Evolutionary conservation across 225 moss, liverwort and hornwort species (phyloP).

Genomic region (Antitrichia curtipendula): DNA sequence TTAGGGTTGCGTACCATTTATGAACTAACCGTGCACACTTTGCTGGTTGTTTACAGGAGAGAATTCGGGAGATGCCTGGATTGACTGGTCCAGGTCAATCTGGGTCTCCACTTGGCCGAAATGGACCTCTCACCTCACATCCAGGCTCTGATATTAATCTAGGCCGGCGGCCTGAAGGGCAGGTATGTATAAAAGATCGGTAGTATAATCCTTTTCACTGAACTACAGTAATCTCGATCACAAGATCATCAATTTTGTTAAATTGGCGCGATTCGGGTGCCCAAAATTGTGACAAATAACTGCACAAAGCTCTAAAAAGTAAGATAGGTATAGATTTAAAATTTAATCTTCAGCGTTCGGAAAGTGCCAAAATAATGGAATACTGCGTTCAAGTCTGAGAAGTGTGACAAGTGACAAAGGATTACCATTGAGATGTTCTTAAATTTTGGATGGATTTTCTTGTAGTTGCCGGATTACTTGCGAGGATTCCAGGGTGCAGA

Average conservation of each 20-base stretch:
- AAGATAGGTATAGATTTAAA: not conserved
- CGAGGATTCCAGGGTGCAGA: conserved; percentile 38
- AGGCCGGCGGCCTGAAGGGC: conserved; percentile 23
- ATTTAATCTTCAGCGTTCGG: not conserved
- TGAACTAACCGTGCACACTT: not conserved
- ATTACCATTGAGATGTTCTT: not conserved
- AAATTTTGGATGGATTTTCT: not conserved
- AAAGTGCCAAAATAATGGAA: not conserved
- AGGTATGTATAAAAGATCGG: conserved; percentile 22
- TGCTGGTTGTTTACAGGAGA: conserved; percentile 40
- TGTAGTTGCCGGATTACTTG: conserved; percentile 50
- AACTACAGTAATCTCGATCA: not conserved
- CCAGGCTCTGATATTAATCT: conserved; percentile 66
- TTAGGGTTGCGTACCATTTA: not conserved
- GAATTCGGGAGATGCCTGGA: conserved; percentile 71
- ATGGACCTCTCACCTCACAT: conserved; percentile 53
- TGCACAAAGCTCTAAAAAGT: not conserved
- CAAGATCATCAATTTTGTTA: not conserved
- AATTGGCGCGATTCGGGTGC: not conserved
- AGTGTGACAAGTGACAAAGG: not conserved
- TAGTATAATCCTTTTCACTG: not conserved
- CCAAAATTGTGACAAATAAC: not conserved
- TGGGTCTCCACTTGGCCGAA: conserved; percentile 33
- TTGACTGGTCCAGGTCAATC: conserved; percentile 49
- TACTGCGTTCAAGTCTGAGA: not conserved